Conservation (phyloP, 768 basidiomycete species). For the Dentipellis sp. region DNA sequence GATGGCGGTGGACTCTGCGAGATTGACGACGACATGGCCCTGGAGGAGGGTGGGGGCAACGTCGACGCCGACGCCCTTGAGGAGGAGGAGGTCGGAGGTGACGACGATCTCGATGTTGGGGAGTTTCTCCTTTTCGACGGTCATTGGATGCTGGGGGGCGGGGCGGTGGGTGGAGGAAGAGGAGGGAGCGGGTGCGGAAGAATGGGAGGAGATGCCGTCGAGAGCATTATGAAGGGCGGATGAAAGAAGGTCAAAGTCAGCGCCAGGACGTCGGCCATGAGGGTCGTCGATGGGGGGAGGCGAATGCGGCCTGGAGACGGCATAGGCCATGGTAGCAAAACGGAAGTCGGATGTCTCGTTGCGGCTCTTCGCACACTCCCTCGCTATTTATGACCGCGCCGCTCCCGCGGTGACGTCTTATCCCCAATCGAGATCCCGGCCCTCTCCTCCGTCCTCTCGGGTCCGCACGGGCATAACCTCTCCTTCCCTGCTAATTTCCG, state of each 20-base stretch:
- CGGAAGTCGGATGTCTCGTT: neutral
- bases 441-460: neutral
- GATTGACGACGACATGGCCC: constrained; percentile 72
- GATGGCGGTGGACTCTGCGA: constrained; percentile 75
- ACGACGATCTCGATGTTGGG: constrained; percentile 71
- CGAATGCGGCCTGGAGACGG: neutral
- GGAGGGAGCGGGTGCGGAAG: neutral
- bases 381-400: neutral
- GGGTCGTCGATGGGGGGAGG: neutral
- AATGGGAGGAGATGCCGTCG: neutral
- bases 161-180: neutral
- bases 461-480: neutral
- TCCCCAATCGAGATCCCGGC: neutral
- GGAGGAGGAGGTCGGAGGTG: constrained; percentile 55
- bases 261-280: neutral
- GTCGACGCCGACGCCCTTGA: constrained; percentile 76
- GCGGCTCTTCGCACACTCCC: too few relatives aligned
- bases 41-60: constrained; percentile 75
- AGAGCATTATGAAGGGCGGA: constrained; percentile 9
- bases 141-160: neutral
- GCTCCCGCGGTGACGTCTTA: neutral
- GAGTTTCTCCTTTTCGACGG: constrained; percentile 34
- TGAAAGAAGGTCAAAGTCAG: neutral
- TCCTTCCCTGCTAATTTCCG: too few relatives aligned
- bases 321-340: neutral